Evolutionary conservation across 805 yeast genomes (phyloP).

Genomic region (Cyberlindnera saturnus): DNA sequence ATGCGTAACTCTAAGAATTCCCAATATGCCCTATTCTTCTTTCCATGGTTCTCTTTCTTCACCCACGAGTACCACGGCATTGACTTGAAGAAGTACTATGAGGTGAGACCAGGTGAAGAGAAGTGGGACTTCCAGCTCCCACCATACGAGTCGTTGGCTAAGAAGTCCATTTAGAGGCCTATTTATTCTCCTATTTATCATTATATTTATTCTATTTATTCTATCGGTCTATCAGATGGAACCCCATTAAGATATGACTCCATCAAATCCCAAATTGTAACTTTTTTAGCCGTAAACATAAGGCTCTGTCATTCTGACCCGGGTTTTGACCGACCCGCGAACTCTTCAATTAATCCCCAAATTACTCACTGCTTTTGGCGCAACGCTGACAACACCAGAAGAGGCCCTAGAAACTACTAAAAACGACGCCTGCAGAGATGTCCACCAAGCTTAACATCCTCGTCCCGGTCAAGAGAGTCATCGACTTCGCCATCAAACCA

Average conservation of each 20-base stretch:
- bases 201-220: slow-evolving; percentile 3
- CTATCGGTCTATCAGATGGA: background rate
- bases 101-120: slow-evolving; percentile 21
- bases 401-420: too few species aligned
- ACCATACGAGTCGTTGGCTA: slow-evolving; percentile 16
- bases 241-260: too few species aligned
- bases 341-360: too few species aligned
- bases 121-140: slow-evolving; percentile 21
- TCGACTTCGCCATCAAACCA: slow-evolving; percentile 91
- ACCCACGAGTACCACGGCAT: slow-evolving; percentile 81
- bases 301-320: too few species aligned
- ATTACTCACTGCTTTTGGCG: too few species aligned
- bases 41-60: slow-evolving; percentile 82
- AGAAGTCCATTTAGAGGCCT: slow-evolving; percentile 8
- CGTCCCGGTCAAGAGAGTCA: slow-evolving; percentile 92
- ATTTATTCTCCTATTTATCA: slow-evolving; percentile 6
- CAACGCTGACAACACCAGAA: too few species aligned
- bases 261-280: too few species aligned
- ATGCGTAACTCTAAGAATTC: slow-evolving; percentile 75
- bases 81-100: slow-evolving; percentile 46
- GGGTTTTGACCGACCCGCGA: too few species aligned
- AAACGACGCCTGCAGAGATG: slow-evolving; percentile 10
- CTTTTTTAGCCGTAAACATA: too few species aligned
- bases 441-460: slow-evolving; percentile 56
- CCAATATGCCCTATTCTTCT: slow-evolving; percentile 46